Conservation (phyloP, 129 eudicot genomes). For the Flaveria sonorensis region DNA sequence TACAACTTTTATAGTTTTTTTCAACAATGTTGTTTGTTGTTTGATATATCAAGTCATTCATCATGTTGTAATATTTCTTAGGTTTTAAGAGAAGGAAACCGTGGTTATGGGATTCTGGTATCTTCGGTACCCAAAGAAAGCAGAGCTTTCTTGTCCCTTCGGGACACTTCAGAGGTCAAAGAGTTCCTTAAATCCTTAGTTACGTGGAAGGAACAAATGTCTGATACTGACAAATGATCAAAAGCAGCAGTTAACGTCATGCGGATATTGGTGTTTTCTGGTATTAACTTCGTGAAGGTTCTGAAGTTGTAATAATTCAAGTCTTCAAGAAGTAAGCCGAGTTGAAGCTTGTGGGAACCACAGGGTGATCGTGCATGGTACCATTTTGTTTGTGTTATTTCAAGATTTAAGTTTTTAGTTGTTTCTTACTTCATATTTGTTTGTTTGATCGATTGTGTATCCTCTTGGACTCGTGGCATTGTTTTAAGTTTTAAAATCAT, state of each 20-base stretch:
- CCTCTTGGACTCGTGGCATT: too few species aligned
- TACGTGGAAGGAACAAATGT: slow-evolving; percentile 44
- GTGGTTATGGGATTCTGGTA: slow-evolving; percentile 62
- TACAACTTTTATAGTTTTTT: slow-evolving; percentile 8
- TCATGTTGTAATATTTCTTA: slow-evolving; percentile 17
- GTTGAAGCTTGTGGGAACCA: slow-evolving; percentile 27
- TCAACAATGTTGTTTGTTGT: not conserved
- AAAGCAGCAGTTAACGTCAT: not conserved
- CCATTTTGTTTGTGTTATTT: slow-evolving; percentile 25
- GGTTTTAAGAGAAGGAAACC: slow-evolving; percentile 60
- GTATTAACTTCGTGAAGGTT: not conserved
- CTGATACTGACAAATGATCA: not conserved
- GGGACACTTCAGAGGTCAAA: slow-evolving; percentile 70
- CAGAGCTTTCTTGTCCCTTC: slow-evolving; percentile 58
- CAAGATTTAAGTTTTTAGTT: not conserved
- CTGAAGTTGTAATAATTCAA: slow-evolving; percentile 16
- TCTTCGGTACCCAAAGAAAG: slow-evolving; percentile 64
- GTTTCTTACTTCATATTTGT: not conserved
- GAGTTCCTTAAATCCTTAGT: slow-evolving; percentile 60
- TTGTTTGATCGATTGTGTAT: not conserved
- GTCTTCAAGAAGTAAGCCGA: slow-evolving; percentile 9
- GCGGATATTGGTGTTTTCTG: not conserved
- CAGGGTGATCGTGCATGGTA: slow-evolving; percentile 3
- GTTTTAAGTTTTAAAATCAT: too few species aligned
- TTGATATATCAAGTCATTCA: not conserved